Conservation (phyloP, 225 moss, liverwort and hornwort species). For the Bryoerythrophyllum caledonicum region DNA sequence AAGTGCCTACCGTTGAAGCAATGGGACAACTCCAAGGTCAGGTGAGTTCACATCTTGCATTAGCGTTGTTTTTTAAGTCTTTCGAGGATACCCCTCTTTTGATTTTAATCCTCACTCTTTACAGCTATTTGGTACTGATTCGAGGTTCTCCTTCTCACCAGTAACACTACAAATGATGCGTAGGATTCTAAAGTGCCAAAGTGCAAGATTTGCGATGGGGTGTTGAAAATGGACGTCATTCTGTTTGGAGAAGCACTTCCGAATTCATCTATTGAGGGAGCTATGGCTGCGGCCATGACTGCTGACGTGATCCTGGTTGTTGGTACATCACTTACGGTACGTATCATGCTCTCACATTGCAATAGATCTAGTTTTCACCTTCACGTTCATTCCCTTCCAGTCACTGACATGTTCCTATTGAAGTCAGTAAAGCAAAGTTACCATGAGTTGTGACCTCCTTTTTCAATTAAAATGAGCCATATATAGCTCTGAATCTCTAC, state of each 20-base stretch:
- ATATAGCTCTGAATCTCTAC: too few species aligned
- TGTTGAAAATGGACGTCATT: constrained; percentile 52
- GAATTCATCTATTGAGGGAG: constrained; percentile 36
- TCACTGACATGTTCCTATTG: too few species aligned
- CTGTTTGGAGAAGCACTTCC: constrained; percentile 43
- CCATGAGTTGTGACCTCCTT: too few species aligned
- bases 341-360: neutral
- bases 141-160: constrained; percentile 1
- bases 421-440: too few species aligned
- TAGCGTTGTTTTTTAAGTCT: too few species aligned
- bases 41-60: constrained; percentile 22
- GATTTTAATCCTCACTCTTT: too few species aligned
- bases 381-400: too few species aligned
- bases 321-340: constrained; percentile 52
- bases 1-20: constrained; percentile 30
- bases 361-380: too few species aligned
- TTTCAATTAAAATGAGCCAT: too few species aligned
- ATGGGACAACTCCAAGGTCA: constrained; percentile 39
- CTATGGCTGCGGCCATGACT: constrained; percentile 37
- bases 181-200: constrained; percentile 43
- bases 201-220: constrained; percentile 41
- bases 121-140: neutral
- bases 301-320: constrained; percentile 50
- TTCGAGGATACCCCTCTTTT: too few species aligned
- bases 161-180: neutral